phyloP scores from a whole-genome alignment of 768 basidiomycete genomes.

The Saitozyma sp. region DNA sequence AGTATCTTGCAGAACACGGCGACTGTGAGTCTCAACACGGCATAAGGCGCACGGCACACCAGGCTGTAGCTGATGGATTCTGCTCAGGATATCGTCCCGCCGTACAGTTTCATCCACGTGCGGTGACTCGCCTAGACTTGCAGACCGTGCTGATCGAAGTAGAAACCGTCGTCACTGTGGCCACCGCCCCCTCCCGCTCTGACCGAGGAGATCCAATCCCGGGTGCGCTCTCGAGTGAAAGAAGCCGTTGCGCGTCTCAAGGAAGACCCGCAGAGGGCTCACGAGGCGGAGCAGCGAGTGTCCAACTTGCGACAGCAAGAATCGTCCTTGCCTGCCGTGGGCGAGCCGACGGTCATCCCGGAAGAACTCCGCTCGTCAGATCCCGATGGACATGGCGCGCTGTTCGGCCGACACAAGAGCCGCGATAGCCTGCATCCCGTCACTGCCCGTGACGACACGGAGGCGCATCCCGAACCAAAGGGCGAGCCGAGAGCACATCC shows the following conservation, averaged over 20 bases:
- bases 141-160: slow-evolving; percentile 5
- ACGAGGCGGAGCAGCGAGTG: background rate
- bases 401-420: background rate
- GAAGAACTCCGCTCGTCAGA: background rate
- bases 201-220: slow-evolving; percentile 45
- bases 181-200: slow-evolving; percentile 52
- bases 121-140: background rate
- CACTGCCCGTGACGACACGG: slow-evolving; percentile 22
- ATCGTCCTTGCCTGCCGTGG: background rate
- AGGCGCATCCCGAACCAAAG: slow-evolving; percentile 39
- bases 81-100: slow-evolving; percentile 65
- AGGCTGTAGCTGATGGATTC: background rate
- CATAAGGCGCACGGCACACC: too few species aligned
- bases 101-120: slow-evolving; percentile 54
- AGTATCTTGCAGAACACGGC: slow-evolving; percentile 80
- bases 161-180: slow-evolving; percentile 54
- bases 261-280: background rate
- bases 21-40: slow-evolving; percentile 58
- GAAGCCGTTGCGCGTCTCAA: slow-evolving; percentile 26
- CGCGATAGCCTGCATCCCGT: slow-evolving; percentile 33
- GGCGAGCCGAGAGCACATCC: slow-evolving; percentile 30
- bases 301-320: background rate
- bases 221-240: slow-evolving; percentile 36
- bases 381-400: background rate
- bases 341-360: background rate